A percentile compares a stretch with the other conserved stretches of the same genome.
phyloP scores from a whole-genome alignment of 495 filamentous ascomycete species.

The Neurospora sp. region DNA sequence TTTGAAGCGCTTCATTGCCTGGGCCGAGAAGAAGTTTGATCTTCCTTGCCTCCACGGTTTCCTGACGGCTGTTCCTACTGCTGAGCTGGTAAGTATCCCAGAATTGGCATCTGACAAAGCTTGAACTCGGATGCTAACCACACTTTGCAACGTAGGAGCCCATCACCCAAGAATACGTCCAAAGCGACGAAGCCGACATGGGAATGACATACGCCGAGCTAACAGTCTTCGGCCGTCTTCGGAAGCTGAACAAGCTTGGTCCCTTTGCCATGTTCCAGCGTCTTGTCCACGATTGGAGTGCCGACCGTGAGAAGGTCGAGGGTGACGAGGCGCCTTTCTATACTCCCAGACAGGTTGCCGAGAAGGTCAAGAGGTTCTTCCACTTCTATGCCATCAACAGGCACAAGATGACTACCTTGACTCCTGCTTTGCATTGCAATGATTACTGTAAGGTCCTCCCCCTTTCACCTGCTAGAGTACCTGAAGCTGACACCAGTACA shows the following conservation, averaged over 20 bases:
- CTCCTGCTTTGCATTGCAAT: constrained; percentile 39
- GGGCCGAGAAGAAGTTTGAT: constrained; percentile 48
- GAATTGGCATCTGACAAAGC: background rate
- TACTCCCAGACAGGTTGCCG: constrained; percentile 30
- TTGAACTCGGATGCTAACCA: background rate
- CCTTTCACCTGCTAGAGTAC: background rate
- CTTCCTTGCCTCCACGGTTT: constrained; percentile 72
- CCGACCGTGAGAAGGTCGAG: constrained; percentile 23
- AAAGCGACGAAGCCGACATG: constrained; percentile 71
- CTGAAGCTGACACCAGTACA: background rate
- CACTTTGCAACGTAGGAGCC: constrained; percentile 41
- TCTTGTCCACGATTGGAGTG: constrained; percentile 61
- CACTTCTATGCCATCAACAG: constrained; percentile 51
- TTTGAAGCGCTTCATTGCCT: constrained; percentile 67
- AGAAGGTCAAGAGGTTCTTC: constrained; percentile 64
- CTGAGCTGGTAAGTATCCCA: constrained; percentile 45
- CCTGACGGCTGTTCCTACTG: constrained; percentile 65
- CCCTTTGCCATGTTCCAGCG: constrained; percentile 62
- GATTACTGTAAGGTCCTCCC: constrained; percentile 16
- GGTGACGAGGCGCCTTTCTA: constrained; percentile 24
- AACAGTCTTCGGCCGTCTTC: constrained; percentile 34
- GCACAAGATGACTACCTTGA: constrained; percentile 60
- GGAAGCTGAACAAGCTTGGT: constrained; percentile 65
- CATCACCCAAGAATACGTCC: constrained; percentile 55
- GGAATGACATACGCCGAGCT: constrained; percentile 46